A percentile compares a stretch with the other conserved stretches of the same genome.
Conservation (phyloP, 495 filamentous ascomycete species). For the Jackrogersella minutella region DNA sequence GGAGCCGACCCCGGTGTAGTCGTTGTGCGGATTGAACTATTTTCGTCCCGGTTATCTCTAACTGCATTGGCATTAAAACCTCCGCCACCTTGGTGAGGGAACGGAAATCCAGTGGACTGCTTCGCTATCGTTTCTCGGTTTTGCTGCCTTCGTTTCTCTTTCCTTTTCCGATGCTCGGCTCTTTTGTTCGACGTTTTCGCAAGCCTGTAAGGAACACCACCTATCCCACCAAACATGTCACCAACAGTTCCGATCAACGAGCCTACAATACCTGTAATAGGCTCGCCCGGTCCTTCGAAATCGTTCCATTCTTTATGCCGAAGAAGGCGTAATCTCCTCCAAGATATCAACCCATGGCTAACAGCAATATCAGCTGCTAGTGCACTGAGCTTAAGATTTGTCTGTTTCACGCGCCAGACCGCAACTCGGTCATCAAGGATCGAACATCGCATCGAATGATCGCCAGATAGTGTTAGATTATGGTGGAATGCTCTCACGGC, state of each 20-base stretch:
- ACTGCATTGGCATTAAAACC: conserved; percentile 47
- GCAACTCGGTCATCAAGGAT: conserved; percentile 71
- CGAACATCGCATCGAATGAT: conserved; percentile 71
- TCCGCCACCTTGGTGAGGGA: conserved; percentile 33
- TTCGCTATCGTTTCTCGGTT: conserved; percentile 14
- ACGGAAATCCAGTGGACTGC: conserved; percentile 34
- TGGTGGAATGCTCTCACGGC: conserved; percentile 76
- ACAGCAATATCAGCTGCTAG: conserved; percentile 72
- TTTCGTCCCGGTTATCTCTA: conserved; percentile 24
- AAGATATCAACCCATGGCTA: conserved; percentile 63
- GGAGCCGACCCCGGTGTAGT: conserved; percentile 24
- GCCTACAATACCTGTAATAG: conserved; percentile 68
- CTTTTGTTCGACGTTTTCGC: conserved; percentile 60
- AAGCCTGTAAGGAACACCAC: conserved; percentile 64
- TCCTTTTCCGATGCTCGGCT: conserved; percentile 52
- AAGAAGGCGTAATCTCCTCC: conserved; percentile 69
- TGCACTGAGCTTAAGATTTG: conserved; percentile 65
- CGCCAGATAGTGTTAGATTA: conserved; percentile 63
- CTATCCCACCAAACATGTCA: conserved; percentile 64
- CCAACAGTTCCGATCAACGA: conserved; percentile 63
- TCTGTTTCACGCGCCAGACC: conserved; percentile 71
- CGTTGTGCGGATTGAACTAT: conserved; percentile 1
- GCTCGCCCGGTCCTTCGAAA: conserved; percentile 79
- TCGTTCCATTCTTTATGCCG: conserved; percentile 81
- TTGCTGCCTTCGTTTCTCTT: conserved; percentile 37